Conservation (phyloP, 129 eudicot species). For the Ambrosia trifida region DNA sequence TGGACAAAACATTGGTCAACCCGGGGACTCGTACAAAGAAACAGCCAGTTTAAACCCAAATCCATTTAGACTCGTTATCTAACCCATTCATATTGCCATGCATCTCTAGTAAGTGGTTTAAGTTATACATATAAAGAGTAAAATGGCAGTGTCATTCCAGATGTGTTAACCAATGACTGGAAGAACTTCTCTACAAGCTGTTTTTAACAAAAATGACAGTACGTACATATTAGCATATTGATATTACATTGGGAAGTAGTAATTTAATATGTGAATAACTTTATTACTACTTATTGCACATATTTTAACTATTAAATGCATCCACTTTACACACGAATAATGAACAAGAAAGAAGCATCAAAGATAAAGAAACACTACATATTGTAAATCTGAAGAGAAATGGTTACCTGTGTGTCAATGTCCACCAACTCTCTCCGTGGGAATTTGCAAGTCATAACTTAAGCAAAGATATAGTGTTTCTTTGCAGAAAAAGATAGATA, state of each 20-base stretch:
- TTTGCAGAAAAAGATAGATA: conserved; percentile 21
- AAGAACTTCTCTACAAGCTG: conserved; percentile 97
- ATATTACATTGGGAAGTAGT: background rate
- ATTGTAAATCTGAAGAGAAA: conserved; percentile 12
- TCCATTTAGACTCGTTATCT: background rate
- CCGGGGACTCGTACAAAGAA: background rate
- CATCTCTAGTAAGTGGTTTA: background rate
- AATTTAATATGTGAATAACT: no score
- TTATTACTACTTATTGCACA: no score
- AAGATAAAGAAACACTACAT: conserved; percentile 8
- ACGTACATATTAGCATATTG: background rate
- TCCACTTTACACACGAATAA: conserved; percentile 5
- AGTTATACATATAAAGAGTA: background rate
- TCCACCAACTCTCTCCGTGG: conserved; percentile 90
- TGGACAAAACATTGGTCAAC: background rate
- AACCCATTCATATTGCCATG: background rate
- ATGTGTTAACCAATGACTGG: conserved; percentile 96
- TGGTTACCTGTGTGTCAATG: conserved; percentile 85
- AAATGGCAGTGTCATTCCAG: conserved; percentile 80
- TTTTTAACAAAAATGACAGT: conserved; percentile 17
- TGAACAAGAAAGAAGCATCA: no score
- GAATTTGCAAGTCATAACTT: conserved; percentile 73
- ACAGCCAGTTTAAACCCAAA: background rate
- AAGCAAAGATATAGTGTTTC: conserved; percentile 15
- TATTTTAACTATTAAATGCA: no score